Percentiles rank a stretch among this genome's conserved stretches.
phyloP scores from a whole-genome alignment of 257 asterid species.

The Cordia subcordata region DNA sequence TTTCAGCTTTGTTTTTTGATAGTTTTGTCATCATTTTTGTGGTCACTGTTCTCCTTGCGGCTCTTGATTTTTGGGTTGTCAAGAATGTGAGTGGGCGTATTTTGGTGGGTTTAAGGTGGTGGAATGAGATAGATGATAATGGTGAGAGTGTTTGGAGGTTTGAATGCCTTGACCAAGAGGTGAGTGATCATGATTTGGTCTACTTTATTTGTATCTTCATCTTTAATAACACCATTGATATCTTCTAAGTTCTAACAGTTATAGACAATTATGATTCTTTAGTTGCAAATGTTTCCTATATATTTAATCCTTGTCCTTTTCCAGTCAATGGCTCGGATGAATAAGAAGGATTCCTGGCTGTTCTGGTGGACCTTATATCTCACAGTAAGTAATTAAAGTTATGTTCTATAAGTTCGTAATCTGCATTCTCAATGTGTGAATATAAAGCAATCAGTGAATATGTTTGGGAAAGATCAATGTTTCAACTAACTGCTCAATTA shows the following conservation, averaged over 20 bases:
- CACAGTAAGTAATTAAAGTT: constrained; percentile 45
- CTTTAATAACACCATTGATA: neutral
- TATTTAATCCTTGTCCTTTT: constrained; percentile 4
- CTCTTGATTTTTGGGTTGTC: constrained; percentile 98
- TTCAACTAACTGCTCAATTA: too few species aligned
- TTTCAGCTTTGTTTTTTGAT: constrained; percentile 78
- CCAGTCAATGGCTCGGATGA: constrained; percentile 91
- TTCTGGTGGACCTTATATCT: constrained; percentile 98
- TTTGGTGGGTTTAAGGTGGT: constrained; percentile 96
- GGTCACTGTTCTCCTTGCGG: constrained; percentile 83
- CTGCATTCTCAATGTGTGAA: neutral
- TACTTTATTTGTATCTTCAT: neutral
- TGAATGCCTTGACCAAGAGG: constrained; percentile 86
- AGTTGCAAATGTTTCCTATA: too few species aligned
- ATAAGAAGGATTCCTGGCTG: constrained; percentile 98
- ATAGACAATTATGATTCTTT: too few species aligned
- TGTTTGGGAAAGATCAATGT: too few species aligned
- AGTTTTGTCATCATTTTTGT: constrained; percentile 92
- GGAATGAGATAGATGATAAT: constrained; percentile 87
- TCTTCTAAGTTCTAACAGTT: too few species aligned
- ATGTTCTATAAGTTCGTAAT: neutral
- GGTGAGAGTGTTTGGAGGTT: constrained; percentile 96
- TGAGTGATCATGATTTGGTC: constrained; percentile 14
- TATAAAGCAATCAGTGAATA: neutral
- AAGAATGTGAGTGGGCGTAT: constrained; percentile 97